phyloP scores from a whole-genome alignment of 495 filamentous ascomycete species.

The Penicillium goetzii region DNA sequence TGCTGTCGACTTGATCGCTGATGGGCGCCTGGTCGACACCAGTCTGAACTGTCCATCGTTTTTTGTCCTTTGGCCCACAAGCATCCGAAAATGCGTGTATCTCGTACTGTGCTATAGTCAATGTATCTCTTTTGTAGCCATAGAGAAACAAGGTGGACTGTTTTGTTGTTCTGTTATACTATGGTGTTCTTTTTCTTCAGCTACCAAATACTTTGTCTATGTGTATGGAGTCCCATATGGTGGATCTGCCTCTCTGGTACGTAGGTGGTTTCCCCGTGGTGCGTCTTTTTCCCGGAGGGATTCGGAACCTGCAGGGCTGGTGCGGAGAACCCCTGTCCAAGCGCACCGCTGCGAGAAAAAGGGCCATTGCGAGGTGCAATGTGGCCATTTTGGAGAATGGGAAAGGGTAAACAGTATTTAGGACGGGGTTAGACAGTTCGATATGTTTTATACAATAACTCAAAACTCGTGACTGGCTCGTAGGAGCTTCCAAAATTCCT shows the following conservation, averaged over 20 bases:
- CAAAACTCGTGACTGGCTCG: not conserved
- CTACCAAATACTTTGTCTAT: slow-evolving; percentile 1
- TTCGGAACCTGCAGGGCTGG: slow-evolving; percentile 35
- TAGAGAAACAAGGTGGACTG: slow-evolving; percentile 36
- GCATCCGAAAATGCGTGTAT: slow-evolving; percentile 51
- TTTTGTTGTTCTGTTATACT: slow-evolving; percentile 24
- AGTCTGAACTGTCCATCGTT: slow-evolving; percentile 31
- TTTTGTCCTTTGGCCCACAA: slow-evolving; percentile 43
- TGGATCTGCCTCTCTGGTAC: not conserved
- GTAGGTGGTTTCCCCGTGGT: not conserved
- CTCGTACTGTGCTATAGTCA: slow-evolving; percentile 57
- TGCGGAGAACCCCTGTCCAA: slow-evolving; percentile 39
- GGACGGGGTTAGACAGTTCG: not conserved
- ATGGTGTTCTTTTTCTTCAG: not conserved
- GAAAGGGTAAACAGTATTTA: not conserved
- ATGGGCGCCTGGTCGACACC: slow-evolving; percentile 18
- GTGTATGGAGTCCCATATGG: not conserved
- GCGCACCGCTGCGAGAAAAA: slow-evolving; percentile 7
- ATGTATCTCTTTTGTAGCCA: slow-evolving; percentile 55
- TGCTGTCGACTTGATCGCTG: slow-evolving; percentile 17
- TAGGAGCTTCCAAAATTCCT: slow-evolving; percentile 9
- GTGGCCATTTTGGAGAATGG: not conserved
- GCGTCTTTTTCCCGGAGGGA: slow-evolving; percentile 31
- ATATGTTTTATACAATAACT: not conserved
- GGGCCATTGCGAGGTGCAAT: slow-evolving; percentile 10